Conservation (phyloP, 805 yeast species). For the Candida stauntonica region DNA sequence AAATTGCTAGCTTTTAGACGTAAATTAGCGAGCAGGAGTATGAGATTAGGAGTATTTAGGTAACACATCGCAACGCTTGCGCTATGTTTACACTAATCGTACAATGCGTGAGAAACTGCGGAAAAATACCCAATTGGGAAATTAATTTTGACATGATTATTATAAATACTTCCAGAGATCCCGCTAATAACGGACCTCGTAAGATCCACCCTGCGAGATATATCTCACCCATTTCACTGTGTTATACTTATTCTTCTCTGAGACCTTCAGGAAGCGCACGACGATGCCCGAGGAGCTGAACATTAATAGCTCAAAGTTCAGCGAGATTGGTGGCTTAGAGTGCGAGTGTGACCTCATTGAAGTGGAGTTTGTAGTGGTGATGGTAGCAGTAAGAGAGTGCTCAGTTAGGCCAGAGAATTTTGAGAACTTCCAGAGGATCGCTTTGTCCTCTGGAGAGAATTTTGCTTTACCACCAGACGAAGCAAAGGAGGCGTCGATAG, state of each 20-base stretch:
- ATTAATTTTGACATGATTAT: too few species aligned
- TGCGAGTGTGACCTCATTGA: background rate
- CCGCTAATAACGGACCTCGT: constrained; percentile 67
- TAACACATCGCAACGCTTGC: too few species aligned
- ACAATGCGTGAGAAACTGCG: too few species aligned
- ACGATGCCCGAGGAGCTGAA: constrained; percentile 72
- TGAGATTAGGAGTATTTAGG: too few species aligned
- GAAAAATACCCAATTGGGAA: too few species aligned
- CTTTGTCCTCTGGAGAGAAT: constrained; percentile 60
- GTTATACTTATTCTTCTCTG: constrained; percentile 53
- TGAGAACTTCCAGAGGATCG: constrained; percentile 64
- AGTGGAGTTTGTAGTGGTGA: constrained; percentile 27
- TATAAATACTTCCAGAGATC: too few species aligned
- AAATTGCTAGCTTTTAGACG: too few species aligned
- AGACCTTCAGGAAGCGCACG: constrained; percentile 67
- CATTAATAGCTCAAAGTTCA: constrained; percentile 67
- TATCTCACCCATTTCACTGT: constrained; percentile 90
- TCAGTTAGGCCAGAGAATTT: constrained; percentile 67
- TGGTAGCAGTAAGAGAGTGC: constrained; percentile 52
- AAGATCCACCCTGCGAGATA: constrained; percentile 68
- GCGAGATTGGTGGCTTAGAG: constrained; percentile 67
- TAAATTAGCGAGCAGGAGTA: too few species aligned
- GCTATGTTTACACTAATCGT: too few species aligned
- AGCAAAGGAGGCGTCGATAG: constrained; percentile 43
- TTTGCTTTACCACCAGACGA: constrained; percentile 63